phyloP scores from a whole-genome alignment of 768 basidiomycete species.

The Pholiota conissans region DNA sequence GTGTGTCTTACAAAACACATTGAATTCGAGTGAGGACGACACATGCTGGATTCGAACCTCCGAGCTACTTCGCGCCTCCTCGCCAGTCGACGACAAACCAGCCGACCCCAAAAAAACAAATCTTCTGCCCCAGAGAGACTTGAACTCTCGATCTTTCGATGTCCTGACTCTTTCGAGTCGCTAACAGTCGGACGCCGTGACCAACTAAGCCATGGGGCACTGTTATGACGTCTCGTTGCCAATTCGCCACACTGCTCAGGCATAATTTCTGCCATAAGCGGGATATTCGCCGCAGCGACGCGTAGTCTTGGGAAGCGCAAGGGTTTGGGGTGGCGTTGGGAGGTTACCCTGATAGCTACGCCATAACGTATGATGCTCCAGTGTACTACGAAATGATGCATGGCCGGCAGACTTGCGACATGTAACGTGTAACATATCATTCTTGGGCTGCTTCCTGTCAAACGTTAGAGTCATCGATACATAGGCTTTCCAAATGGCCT shows the following conservation, averaged over 20 bases:
- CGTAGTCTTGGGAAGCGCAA: too few relatives aligned
- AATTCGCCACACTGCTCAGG: background rate
- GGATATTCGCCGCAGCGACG: too few relatives aligned
- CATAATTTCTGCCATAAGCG: too few relatives aligned
- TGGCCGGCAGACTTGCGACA: background rate
- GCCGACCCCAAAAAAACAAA: too few relatives aligned
- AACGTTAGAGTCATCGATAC: too few relatives aligned
- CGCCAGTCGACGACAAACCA: too few relatives aligned
- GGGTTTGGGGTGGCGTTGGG: too few relatives aligned
- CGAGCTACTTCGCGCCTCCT: too few relatives aligned
- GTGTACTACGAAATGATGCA: background rate
- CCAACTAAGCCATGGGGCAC: conserved; percentile 26
- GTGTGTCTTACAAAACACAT: too few relatives aligned
- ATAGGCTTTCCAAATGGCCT: too few relatives aligned
- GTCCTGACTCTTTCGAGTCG: background rate
- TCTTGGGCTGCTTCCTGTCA: background rate
- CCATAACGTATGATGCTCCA: background rate
- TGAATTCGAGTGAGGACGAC: too few relatives aligned
- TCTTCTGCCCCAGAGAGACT: conserved; percentile 24
- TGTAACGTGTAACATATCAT: background rate
- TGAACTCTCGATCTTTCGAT: conserved; percentile 28
- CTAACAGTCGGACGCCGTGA: conserved; percentile 27
- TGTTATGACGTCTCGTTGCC: background rate
- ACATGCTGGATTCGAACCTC: too few relatives aligned
- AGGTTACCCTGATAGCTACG: background rate